These are phyloP conservation scores for Pseudogymnoascus sp. DNA, from an alignment of 2,329 filamentous ascomycete species.

Conservation along the genomic window DNA sequence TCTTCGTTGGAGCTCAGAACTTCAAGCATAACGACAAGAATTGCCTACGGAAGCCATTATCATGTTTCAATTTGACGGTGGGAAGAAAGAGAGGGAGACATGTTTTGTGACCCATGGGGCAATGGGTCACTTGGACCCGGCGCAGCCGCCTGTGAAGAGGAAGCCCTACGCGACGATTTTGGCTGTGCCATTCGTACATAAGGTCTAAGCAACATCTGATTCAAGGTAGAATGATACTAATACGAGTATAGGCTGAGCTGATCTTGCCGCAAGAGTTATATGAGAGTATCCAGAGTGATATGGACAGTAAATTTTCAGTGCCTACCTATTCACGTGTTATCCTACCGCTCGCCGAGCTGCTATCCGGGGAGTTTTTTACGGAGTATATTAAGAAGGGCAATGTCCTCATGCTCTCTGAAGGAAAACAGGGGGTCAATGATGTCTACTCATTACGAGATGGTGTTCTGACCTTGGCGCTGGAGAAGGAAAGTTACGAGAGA, in stretches of 20 bases:
- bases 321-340: slow-evolving; percentile 59
- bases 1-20: not conserved
- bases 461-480: slow-evolving; percentile 65
- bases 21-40: not conserved
- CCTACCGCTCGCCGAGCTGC: slow-evolving; percentile 63
- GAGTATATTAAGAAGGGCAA: slow-evolving; percentile 68
- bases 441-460: slow-evolving; percentile 65
- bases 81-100: slow-evolving; percentile 43
- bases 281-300: slow-evolving; percentile 43
- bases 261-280: slow-evolving; percentile 61
- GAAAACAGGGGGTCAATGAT: slow-evolving; percentile 60
- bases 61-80: slow-evolving; percentile 38
- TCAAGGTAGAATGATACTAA: not conserved
- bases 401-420: slow-evolving; percentile 76
- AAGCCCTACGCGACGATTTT: slow-evolving; percentile 68
- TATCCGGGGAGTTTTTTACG: slow-evolving; percentile 72
- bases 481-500: slow-evolving; percentile 74
- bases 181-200: slow-evolving; percentile 60
- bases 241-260: slow-evolving; percentile 49
- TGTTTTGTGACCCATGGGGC: slow-evolving; percentile 65
- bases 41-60: slow-evolving; percentile 1
- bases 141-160: slow-evolving; percentile 61
- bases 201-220: slow-evolving; percentile 34
- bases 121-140: slow-evolving; percentile 62
- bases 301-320: slow-evolving; percentile 35